Evolutionary conservation across 2,329 filamentous ascomycete species (phyloP), one percentile per base, ranked within the genome.

Genomic region (Exutisphaerella laricina): DNA sequence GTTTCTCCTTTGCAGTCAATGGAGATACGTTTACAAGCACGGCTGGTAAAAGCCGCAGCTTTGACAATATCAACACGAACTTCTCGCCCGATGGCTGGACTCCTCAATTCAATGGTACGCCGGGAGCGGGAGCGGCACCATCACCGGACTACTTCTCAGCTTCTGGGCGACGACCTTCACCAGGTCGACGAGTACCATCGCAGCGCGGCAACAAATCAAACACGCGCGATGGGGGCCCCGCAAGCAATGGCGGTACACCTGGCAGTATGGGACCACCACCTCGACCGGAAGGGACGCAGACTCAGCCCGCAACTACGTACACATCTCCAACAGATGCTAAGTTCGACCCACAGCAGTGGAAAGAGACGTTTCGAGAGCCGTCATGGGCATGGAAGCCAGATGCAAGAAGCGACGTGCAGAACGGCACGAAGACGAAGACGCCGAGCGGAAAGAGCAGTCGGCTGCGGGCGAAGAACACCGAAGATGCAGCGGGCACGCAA

Each of bases 1-100:
- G 62, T 46, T 65, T 65, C 51, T 51, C 51, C 3, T 55, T 59
- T 31, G 56, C 57, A 8, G 45, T 58, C 48, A 45, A 55, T 21
- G 45, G 46, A 20, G 54, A 55, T 9, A 46, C 54, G 12, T 60
- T 56, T 41, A 47, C 49, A 8, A 41, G 52, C 4, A 56, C 53
- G 14, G 54, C 55, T 13, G 63, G 63, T 54, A 70, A 70, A 49
- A 72, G 67, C 49, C 62, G 64, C 45, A 74, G 70, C 48, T 65
- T 68, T 33, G 71, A 73, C 44, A 66, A 65, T 46, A 72, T 73
- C 58, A 72, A 72, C 45, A 70, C 70, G 38, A 70, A 67, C 20
- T 74, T 73, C 51, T 68, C 68, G 5, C 66, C 70, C 16, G 62
- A 62, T 17, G 68, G 68, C 21, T 72, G 68, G 65, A 64, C 62